phyloP scores from a whole-genome alignment of 1,139 yeast genomes.

The Hemisphaericaspora lyxosophila region DNA sequence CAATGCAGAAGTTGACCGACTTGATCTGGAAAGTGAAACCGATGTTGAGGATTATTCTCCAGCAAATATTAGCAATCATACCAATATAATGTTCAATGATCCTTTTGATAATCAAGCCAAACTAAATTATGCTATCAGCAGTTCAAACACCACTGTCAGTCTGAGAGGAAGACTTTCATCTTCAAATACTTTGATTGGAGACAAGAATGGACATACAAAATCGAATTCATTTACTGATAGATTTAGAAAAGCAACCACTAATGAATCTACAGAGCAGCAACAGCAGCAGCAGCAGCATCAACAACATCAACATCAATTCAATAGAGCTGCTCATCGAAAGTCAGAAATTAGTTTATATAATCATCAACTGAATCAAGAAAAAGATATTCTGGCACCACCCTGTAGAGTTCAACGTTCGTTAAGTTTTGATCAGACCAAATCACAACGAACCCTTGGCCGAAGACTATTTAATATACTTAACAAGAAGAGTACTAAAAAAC shows the following conservation, averaged over 20 bases:
- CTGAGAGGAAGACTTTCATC: constrained; percentile 5
- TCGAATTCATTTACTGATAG: neutral
- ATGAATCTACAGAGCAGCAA: neutral
- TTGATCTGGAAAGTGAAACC: constrained; percentile 10
- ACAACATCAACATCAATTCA: too few species aligned
- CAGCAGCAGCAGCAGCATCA: too few species aligned
- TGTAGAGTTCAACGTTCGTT: neutral
- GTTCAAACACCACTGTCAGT: neutral
- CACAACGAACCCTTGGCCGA: constrained; percentile 31
- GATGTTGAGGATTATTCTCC: constrained; percentile 11
- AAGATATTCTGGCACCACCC: too few species aligned
- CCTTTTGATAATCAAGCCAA: constrained; percentile 10
- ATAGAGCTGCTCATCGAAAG: too few species aligned
- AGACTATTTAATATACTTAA: constrained; percentile 16
- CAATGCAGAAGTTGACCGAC: neutral
- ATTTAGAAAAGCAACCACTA: neutral
- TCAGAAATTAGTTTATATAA: too few species aligned
- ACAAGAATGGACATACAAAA: neutral
- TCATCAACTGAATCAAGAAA: too few species aligned
- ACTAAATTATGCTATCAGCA: constrained; percentile 4
- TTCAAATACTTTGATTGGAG: constrained; percentile 9
- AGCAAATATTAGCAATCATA: neutral
- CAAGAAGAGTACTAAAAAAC: neutral
- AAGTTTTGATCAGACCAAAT: constrained; percentile 42
- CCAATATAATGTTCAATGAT: constrained; percentile 7